Evolutionary conservation across 73 alveolate species (phyloP), one percentile per base, ranked within the genome.

Genomic region (Paramecium sonneborni): DNA sequence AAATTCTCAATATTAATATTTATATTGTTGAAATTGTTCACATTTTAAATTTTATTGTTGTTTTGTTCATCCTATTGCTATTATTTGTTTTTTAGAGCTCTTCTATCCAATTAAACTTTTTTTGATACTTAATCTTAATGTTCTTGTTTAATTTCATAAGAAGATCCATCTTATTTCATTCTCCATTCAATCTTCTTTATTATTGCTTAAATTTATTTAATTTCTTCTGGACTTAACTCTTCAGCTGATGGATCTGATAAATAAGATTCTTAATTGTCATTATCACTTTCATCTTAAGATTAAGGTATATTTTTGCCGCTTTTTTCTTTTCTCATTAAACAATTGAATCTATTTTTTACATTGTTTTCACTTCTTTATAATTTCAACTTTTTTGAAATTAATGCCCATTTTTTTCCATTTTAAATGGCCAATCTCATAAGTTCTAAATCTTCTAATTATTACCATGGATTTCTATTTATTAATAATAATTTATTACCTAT

Each of bases 401-500:
- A 46, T 24, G 90, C 90, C 90, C 90, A 79, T 18, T 79, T 79
- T 44, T 79, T 79, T 18, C 90, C 90, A 79, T 79, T 79, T 38
- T 79, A 44, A 14, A 79, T 23, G 34, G 90, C 90, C 55, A 43
- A 79, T 21, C 18, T 79, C 90, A 79, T 79, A 38, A 79, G 90
- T 18, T 79, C 90, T 28, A 79, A 44, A 23, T 79, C 90, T 46
- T 79, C 90, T 15, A 34, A 20, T 62, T 21, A 41, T 43, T 39
- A 15, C 90, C 90, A 79, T 12, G 90, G 90, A 46, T 39, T 79
- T 44, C 90, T 79, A 14, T 38, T 18, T 43, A 79, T 20, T 28
- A n/a, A 12, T 5, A 3, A 43, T 5, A n/a, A 39, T 1, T 0
- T n/a, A n/a, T n/a, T 72, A 72, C 90, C 97, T 97, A 57, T 95